phyloP scores from a whole-genome alignment of 2,329 filamentous ascomycete species.

The Penicillium olsonii region DNA sequence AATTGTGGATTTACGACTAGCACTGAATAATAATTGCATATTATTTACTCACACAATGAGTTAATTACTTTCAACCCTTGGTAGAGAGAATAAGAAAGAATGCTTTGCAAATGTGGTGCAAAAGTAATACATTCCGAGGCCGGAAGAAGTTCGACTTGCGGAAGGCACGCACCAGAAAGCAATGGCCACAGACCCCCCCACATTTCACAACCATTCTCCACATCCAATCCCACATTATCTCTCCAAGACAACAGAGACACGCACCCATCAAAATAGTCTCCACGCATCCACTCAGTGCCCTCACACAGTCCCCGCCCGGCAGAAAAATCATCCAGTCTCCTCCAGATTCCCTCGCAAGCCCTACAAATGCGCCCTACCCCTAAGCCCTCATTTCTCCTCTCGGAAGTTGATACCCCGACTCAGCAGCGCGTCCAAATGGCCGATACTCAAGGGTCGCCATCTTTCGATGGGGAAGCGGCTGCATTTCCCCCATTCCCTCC shows the following conservation, averaged over 20 bases:
- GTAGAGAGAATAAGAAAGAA: no score
- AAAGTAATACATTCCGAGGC: no score
- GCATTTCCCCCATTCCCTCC: conserved; percentile 33
- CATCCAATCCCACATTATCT: not conserved
- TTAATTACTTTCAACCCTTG: no score
- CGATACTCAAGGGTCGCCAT: conserved; percentile 31
- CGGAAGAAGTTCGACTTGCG: no score
- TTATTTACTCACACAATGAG: no score
- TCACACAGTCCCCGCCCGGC: conserved; percentile 3
- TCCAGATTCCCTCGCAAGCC: conserved; percentile 34
- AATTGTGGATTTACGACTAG: not conserved
- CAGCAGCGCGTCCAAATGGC: conserved; percentile 34
- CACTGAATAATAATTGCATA: no score
- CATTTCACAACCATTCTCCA: no score
- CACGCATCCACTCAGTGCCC: conserved; percentile 4
- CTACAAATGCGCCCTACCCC: conserved; percentile 50
- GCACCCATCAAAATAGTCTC: not conserved
- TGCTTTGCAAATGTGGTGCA: no score
- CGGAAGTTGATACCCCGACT: conserved; percentile 37
- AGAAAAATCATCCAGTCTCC: conserved; percentile 25
- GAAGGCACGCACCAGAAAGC: no score
- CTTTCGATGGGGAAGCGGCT: conserved; percentile 32
- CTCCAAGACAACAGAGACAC: no score
- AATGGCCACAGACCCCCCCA: no score
- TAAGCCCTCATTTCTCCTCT: conserved; percentile 53